Evolutionary conservation across 495 filamentous ascomycete species (phyloP).

Genomic region (Aspergillus hancockii): DNA sequence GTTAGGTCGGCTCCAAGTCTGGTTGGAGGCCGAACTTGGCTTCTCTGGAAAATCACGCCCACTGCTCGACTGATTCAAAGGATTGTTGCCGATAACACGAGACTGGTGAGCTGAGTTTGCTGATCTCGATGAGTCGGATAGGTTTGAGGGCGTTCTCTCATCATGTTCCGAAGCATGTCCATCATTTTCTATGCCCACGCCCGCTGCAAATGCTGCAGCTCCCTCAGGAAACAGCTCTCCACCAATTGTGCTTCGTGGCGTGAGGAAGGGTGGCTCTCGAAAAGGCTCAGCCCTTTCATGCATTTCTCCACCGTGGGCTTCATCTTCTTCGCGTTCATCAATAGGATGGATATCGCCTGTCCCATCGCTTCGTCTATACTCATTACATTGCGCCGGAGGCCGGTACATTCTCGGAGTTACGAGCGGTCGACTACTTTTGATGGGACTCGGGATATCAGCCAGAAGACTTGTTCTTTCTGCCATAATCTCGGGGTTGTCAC

Average conservation of each 20-base stretch:
- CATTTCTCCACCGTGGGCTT: conserved; percentile 23
- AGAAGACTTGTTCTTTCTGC: conserved; percentile 59
- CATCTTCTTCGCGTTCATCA: conserved; percentile 72
- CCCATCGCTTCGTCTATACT: conserved; percentile 45
- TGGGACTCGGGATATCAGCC: conserved; percentile 56
- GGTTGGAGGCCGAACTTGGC: conserved; percentile 20
- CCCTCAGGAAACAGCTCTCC: conserved; percentile 10
- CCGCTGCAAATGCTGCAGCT: conserved; percentile 1
- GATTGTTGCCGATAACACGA: conserved; percentile 17
- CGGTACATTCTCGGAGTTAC: conserved; percentile 26
- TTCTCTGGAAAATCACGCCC: conserved; percentile 31
- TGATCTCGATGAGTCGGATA: conserved; percentile 47
- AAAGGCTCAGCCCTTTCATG: conserved; percentile 33
- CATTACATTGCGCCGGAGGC: conserved; percentile 39
- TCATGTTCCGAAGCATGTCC: conserved; percentile 37
- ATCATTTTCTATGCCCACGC: conserved; percentile 1
- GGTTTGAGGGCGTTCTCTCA: conserved; percentile 57
- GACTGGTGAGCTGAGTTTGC: conserved; percentile 13
- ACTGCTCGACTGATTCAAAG: conserved; percentile 27
- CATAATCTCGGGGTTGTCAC: conserved; percentile 30
- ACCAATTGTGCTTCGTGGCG: conserved; percentile 33
- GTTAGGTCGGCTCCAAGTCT: conserved; percentile 29
- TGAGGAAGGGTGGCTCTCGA: conserved; percentile 27
- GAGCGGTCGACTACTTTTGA: conserved; percentile 41
- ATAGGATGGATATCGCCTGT: conserved; percentile 63